Percentiles rank a stretch among this genome's conserved stretches.
phyloP scores from a whole-genome alignment of 371 early-diverging fungal genomes.

The Smittium culicis region DNA sequence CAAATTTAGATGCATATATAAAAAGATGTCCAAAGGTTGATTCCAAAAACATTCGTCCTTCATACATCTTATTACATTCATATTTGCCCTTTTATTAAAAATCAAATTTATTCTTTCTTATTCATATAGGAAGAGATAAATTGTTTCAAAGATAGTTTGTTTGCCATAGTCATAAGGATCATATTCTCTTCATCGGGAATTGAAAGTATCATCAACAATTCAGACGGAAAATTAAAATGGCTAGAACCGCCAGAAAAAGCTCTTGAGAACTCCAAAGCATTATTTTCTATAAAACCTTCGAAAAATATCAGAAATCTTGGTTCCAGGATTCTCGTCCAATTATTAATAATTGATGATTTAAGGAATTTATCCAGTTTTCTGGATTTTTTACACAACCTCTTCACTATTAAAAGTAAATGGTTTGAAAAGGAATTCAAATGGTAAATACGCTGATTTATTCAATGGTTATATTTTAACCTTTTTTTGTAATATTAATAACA shows the following conservation, averaged over 20 bases:
- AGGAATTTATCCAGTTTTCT: background rate
- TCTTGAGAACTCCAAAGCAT: background rate
- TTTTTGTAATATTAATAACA: conserved; percentile 16
- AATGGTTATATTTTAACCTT: no score
- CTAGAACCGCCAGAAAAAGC: background rate
- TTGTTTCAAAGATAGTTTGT: conserved; percentile 14
- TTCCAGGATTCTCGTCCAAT: background rate
- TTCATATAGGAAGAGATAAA: conserved; percentile 10
- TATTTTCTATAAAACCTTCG: background rate
- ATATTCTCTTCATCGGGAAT: conserved; percentile 2
- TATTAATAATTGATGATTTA: conserved; percentile 4
- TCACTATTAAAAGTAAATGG: background rate
- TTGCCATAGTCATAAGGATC: conserved; percentile 7
- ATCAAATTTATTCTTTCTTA: background rate
- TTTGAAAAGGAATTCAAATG: conserved; percentile 8
- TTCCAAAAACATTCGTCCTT: background rate
- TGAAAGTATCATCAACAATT: background rate
- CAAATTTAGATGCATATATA: conserved; percentile 21
- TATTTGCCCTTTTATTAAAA: background rate
- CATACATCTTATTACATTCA: background rate
- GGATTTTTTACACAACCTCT: conserved; percentile 4
- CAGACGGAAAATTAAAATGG: conserved; percentile 7
- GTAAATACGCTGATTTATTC: conserved; percentile 6
- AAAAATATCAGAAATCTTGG: conserved; percentile 8
- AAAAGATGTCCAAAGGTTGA: conserved; percentile 7